Percentiles rank a stretch among this genome's conserved stretches.
Conservation (phyloP, 768 basidiomycete genomes). For the Saitozyma sp. region DNA sequence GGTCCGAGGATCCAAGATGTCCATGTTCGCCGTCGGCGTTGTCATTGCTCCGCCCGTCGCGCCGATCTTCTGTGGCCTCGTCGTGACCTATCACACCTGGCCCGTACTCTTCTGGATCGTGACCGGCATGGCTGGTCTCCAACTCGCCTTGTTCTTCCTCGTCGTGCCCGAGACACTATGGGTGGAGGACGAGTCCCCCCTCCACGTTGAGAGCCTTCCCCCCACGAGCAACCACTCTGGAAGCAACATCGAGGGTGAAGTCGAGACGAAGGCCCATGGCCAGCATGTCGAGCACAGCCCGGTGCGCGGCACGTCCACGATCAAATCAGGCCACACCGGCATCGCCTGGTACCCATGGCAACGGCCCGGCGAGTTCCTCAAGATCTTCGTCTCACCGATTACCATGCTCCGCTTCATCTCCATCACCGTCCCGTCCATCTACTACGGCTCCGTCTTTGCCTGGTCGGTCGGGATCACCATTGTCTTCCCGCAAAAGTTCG, state of each 20-base stretch:
- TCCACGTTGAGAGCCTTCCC: background rate
- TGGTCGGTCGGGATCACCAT: slow-evolving; percentile 36
- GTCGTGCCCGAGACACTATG: slow-evolving; percentile 41
- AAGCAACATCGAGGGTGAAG: background rate
- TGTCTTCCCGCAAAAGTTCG: slow-evolving; percentile 29
- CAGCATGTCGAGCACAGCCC: slow-evolving; percentile 7
- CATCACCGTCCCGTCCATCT: slow-evolving; percentile 28
- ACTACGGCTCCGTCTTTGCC: slow-evolving; percentile 34
- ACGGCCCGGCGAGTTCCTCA: slow-evolving; percentile 25
- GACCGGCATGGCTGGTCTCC: slow-evolving; percentile 25
- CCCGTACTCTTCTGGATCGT: slow-evolving; percentile 35
- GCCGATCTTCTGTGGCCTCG: slow-evolving; percentile 31
- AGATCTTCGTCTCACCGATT: slow-evolving; percentile 20
- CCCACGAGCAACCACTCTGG: background rate
- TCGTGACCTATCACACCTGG: slow-evolving; percentile 28
- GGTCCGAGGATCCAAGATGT: slow-evolving; percentile 32
- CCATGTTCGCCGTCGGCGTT: slow-evolving; percentile 21
- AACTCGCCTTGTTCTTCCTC: slow-evolving; percentile 24
- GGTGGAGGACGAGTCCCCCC: slow-evolving; percentile 14
- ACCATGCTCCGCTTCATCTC: slow-evolving; percentile 30
- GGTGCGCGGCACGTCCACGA: background rate
- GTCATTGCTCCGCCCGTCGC: slow-evolving; percentile 32
- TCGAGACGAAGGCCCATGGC: slow-evolving; percentile 8
- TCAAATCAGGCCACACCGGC: slow-evolving; percentile 10
- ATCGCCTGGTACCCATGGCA: slow-evolving; percentile 38